A percentile compares a stretch with the other conserved stretches of the same genome.
Evolutionary conservation across 129 eudicot species (phyloP).

Genomic region (Centrapalus pauciflorus): DNA sequence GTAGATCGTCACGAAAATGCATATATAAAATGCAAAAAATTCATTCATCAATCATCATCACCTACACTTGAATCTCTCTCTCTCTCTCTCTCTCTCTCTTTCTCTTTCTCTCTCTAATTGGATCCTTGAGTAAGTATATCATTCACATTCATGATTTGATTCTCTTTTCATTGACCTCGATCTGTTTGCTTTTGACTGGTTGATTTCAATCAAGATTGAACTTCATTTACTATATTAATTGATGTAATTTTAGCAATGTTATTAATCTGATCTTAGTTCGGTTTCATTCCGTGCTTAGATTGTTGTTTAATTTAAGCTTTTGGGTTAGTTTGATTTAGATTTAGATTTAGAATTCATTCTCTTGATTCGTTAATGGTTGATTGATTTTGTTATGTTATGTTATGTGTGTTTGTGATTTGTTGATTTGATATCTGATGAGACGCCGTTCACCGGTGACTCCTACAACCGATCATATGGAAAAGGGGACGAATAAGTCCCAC

Average conservation of each 20-base stretch:
- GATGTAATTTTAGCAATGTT: conserved; percentile 1
- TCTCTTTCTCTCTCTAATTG: conserved; percentile 1
- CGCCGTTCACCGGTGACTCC: conserved; percentile 51
- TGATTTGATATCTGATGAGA: conserved; percentile 55
- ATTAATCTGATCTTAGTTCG: not conserved
- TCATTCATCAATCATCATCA: conserved; percentile 14
- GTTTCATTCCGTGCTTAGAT: not conserved
- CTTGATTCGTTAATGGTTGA: not conserved
- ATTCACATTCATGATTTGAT: conserved; percentile 13
- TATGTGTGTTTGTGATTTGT: conserved; percentile 1
- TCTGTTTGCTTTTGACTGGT: conserved; percentile 4
- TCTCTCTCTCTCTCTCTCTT: not conserved
- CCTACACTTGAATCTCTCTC: not conserved
- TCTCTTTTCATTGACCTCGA: conserved; percentile 3
- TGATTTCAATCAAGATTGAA: conserved; percentile 3
- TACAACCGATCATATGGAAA: conserved; percentile 61
- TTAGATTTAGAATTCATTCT: not conserved
- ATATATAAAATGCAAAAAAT: not conserved
- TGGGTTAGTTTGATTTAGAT: not conserved
- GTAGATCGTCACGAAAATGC: not conserved
- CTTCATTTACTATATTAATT: not conserved
- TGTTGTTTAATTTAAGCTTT: not conserved
- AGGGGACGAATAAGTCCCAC: conserved; percentile 44
- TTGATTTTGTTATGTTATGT: not conserved
- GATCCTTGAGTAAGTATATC: conserved; percentile 18